Evolutionary conservation across 2,329 filamentous ascomycete genomes (phyloP).

Genomic region (Ceratocystis cacaofunesta): DNA sequence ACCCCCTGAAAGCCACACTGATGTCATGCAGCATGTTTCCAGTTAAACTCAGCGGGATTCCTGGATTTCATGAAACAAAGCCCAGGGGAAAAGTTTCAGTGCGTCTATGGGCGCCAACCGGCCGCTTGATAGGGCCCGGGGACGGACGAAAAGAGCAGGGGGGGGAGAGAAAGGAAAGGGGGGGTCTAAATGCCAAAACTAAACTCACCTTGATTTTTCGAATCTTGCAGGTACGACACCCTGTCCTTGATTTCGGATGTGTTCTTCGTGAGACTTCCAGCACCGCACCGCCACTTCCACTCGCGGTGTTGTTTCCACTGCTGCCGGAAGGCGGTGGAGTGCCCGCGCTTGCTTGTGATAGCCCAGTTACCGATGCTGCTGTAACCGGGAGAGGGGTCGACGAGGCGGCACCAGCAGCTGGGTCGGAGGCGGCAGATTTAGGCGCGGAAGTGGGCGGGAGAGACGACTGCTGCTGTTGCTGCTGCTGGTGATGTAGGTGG

Average conservation of each 20-base stretch:
- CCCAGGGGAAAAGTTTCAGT: neutral
- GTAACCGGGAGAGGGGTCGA: neutral
- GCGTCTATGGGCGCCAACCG: neutral
- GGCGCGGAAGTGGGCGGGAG: neutral
- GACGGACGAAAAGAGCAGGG: neutral
- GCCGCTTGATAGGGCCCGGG: neutral
- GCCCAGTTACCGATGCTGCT: neutral
- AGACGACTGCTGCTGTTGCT: neutral
- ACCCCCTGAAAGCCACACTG: neutral
- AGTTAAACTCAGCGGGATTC: too few relatives aligned
- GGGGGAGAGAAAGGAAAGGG: neutral
- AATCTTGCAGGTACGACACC: conserved; percentile 19
- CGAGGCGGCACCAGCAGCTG: neutral
- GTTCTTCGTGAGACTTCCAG: conserved; percentile 13
- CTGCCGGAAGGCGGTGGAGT: too few relatives aligned
- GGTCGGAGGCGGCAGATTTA: neutral
- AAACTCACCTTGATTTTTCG: conserved; percentile 19
- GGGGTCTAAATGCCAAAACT: neutral
- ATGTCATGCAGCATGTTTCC: neutral
- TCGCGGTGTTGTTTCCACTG: neutral
- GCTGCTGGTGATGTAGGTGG: neutral
- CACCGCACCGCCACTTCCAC: neutral
- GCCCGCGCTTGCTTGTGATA: too few relatives aligned
- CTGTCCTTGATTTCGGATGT: conserved; percentile 15
- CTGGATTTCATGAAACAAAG: neutral